Conservation (phyloP, 164 flowering plant genomes). For the Nelumbo lutea region DNA sequence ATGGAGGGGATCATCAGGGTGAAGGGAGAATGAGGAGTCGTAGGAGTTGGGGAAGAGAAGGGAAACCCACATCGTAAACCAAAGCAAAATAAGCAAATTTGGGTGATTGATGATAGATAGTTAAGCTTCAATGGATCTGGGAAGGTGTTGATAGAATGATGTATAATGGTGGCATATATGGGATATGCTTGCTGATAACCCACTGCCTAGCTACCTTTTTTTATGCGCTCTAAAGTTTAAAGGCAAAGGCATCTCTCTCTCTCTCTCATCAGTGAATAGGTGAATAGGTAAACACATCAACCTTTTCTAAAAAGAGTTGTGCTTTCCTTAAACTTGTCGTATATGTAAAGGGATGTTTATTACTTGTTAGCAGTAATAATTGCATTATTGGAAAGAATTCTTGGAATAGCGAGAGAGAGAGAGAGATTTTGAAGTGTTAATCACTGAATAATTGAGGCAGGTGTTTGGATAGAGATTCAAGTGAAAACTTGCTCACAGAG, state of each 20-base stretch:
- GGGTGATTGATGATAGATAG: not conserved
- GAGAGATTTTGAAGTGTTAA: too few relatives aligned
- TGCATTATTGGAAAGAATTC: too few relatives aligned
- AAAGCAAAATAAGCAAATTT: too few relatives aligned
- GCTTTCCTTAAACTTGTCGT: not conserved
- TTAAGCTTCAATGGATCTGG: not conserved
- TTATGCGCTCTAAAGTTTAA: constrained; percentile 15
- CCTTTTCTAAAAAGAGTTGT: not conserved
- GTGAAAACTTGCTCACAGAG: too few relatives aligned
- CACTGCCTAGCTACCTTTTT: constrained; percentile 11
- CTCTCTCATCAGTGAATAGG: not conserved
- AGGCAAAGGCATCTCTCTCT: constrained; percentile 11
- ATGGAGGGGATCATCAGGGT: constrained; percentile 3
- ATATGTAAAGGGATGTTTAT: not conserved
- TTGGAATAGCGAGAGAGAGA: too few relatives aligned
- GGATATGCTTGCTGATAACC: constrained; percentile 28
- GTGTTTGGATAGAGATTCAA: too few relatives aligned
- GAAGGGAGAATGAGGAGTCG: not conserved
- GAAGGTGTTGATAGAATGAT: constrained; percentile 9
- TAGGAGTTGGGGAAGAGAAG: not conserved
- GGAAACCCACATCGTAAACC: not conserved
- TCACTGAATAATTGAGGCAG: too few relatives aligned
- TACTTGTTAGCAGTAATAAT: too few relatives aligned
- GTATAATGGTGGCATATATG: constrained; percentile 8
- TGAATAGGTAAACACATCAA: too few relatives aligned